Conservation (phyloP, 768 basidiomycete genomes). For the Macrolepiota dolichaula region DNA sequence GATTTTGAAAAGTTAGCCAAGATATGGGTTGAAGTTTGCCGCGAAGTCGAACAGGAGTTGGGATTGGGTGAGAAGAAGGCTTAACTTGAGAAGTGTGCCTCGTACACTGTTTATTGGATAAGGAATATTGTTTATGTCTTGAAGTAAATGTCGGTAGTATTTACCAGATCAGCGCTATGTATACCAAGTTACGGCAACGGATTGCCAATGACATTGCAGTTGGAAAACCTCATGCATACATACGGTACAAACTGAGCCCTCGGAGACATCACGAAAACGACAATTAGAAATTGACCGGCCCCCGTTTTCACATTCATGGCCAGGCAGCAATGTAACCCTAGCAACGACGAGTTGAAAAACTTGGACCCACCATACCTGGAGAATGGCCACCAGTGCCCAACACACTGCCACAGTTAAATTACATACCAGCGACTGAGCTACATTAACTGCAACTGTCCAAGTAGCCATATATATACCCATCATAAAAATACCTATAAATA, state of each 20-base stretch:
- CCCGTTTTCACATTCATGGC: too few species aligned
- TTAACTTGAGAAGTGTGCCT: not conserved
- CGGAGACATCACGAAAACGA: not conserved
- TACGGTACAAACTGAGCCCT: not conserved
- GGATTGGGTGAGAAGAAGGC: not conserved
- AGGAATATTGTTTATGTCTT: not conserved
- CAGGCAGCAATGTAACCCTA: too few species aligned
- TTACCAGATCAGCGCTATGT: not conserved
- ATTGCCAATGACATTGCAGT: not conserved
- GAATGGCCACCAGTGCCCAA: too few species aligned
- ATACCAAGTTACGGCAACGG: not conserved
- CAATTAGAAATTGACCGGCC: not conserved
- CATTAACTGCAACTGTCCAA: too few species aligned
- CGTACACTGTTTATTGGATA: not conserved
- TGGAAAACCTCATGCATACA: not conserved
- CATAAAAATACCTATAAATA: too few species aligned
- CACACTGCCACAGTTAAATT: too few species aligned
- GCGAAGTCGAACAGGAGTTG: constrained; percentile 27
- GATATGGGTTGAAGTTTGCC: constrained; percentile 30
- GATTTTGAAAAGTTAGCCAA: constrained; percentile 41
- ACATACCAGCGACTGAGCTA: too few species aligned
- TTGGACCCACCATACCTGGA: too few species aligned
- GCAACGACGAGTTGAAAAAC: too few species aligned
- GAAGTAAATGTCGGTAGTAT: not conserved
- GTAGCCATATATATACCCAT: too few species aligned